Evolutionary conservation across 495 filamentous ascomycete genomes (phyloP).

Genomic region (Podospora bellae-mahoneyi): DNA sequence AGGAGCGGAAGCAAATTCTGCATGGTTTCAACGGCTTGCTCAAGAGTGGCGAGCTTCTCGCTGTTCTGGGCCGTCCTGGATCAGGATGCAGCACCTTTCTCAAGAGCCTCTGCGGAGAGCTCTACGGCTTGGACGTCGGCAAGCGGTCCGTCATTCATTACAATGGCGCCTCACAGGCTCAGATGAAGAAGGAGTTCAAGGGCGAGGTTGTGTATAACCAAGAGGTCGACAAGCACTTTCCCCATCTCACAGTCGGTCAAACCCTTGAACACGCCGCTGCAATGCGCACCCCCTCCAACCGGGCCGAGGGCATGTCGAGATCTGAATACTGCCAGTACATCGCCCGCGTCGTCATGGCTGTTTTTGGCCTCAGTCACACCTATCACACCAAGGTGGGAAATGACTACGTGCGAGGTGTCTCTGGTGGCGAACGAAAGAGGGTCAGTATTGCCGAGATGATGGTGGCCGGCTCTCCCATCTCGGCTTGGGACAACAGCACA

Average conservation of each 20-base stretch:
- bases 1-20: slow-evolving; percentile 54
- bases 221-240: slow-evolving; percentile 61
- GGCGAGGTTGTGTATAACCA: slow-evolving; percentile 60
- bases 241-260: slow-evolving; percentile 63
- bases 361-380: slow-evolving; percentile 62
- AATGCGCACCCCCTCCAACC: slow-evolving; percentile 67
- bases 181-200: slow-evolving; percentile 57
- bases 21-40: slow-evolving; percentile 70
- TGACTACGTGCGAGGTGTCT: slow-evolving; percentile 69
- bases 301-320: slow-evolving; percentile 58
- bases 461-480: slow-evolving; percentile 45
- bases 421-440: slow-evolving; percentile 55
- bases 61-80: slow-evolving; percentile 75
- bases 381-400: slow-evolving; percentile 79
- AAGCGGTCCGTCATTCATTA: slow-evolving; percentile 49
- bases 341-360: slow-evolving; percentile 64
- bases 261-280: slow-evolving; percentile 61
- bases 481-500: slow-evolving; percentile 54
- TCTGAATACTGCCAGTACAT: slow-evolving; percentile 64
- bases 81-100: slow-evolving; percentile 56
- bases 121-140: slow-evolving; percentile 48
- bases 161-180: slow-evolving; percentile 47
- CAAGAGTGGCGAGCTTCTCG: slow-evolving; percentile 71
- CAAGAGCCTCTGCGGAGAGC: slow-evolving; percentile 68
- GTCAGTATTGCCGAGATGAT: slow-evolving; percentile 54